Evolutionary conservation across 108 stramenopile species (phyloP), one percentile per base, ranked within the genome.

Genomic region (Cyclostephanos tholiformis): DNA sequence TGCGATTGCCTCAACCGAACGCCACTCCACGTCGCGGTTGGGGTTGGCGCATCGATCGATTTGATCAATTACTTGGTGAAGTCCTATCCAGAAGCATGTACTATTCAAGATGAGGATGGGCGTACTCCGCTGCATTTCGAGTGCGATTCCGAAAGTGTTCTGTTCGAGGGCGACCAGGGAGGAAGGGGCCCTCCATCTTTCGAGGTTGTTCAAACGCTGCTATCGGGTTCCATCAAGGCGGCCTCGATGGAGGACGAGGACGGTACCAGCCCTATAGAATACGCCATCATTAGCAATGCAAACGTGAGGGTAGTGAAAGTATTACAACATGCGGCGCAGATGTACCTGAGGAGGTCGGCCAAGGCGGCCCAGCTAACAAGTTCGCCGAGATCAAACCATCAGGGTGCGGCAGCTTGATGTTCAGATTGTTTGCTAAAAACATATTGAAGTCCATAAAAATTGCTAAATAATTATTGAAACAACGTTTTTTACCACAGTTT

Each of bases 111-210:
- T 27, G 71, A 72, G 19, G 80, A 76, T 25, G 80, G 76, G 1
- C 43, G 71, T 12, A 81, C 80, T 2, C 80, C 80, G 6, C 71
- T 81, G 9, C 80, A 81, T 26, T 77, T 81, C 72, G 43, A n/a
- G 16, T 81, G 80, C 55, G 80, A 81, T 50, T 51, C 44, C 44
- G 70, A 71, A 41, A 68, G 78, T 35, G 55, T 68, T 35, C 60
- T 79, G 9, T 79, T 79, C 62, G 77, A 79, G 52, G 78, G 65
- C 23, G 71, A 72, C 26, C 8, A 36, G n/a, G 52, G 46, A 57
- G 27, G 10, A 52, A 30, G 78, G 29, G 30, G 48, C 19, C 78
- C 71, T 16, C 78, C 71, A 43, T 41, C 44, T 5, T 68, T 36
- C 20, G 66, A 72, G 19, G 59, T 53, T 1, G 71, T 79, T 16